phyloP scores from a whole-genome alignment of 768 basidiomycete species.

The Amanita phalloides region DNA sequence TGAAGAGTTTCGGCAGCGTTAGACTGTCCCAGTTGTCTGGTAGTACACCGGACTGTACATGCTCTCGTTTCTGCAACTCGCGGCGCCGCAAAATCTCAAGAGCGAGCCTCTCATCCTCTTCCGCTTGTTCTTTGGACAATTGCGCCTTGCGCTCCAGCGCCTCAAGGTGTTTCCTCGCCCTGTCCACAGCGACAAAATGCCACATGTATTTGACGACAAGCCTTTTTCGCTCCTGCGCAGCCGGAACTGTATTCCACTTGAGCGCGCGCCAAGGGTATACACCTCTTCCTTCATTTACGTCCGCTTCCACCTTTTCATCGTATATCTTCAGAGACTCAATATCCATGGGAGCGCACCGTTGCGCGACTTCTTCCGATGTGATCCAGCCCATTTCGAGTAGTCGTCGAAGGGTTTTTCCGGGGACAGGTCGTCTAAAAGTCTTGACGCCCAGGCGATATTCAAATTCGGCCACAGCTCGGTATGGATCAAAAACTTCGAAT shows the following conservation, averaged over 20 bases:
- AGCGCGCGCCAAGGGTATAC: constrained; percentile 4
- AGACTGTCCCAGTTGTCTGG: neutral
- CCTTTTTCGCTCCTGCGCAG: neutral
- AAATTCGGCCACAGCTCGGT: constrained; percentile 24
- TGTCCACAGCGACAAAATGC: constrained; percentile 1
- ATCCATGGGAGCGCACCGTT: constrained; percentile 22
- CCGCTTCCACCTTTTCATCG: constrained; percentile 11
- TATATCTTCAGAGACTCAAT: constrained; percentile 20
- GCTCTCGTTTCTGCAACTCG: neutral
- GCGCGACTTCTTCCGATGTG: constrained; percentile 19
- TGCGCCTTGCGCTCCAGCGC: neutral
- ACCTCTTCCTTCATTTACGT: constrained; percentile 5
- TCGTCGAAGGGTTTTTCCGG: constrained; percentile 25
- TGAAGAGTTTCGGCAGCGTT: neutral
- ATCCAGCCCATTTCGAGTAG: constrained; percentile 31
- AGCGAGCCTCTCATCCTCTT: neutral
- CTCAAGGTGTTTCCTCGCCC: neutral
- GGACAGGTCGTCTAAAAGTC: constrained; percentile 20
- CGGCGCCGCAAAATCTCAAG: neutral
- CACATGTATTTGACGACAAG: constrained; percentile 6
- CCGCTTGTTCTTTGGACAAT: neutral
- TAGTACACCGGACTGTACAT: neutral
- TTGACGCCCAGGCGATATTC: constrained; percentile 25
- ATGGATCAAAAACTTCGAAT: constrained; percentile 29
- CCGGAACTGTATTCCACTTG: constrained; percentile 6